These are phyloP conservation scores for Macrotyloma uniflorum DNA, from an alignment of 306 rosid genomes.

Conservation along the genomic window DNA sequence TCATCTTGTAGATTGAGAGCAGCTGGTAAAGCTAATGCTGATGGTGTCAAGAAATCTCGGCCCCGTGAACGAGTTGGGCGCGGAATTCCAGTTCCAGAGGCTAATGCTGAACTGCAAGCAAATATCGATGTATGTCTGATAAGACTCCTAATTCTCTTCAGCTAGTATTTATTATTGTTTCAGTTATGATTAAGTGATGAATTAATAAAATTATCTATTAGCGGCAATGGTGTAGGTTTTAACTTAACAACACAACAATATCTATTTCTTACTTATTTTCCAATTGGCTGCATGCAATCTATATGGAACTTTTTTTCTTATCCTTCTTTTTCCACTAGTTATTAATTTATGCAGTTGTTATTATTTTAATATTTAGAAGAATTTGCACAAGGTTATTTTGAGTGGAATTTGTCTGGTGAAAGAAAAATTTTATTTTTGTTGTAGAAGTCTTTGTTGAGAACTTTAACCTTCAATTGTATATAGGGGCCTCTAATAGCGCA, in stretches of 20 bases:
- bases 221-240: neutral
- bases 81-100: constrained; percentile 87
- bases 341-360: neutral
- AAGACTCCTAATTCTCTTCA: constrained; percentile 27
- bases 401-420: neutral
- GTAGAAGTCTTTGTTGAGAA: neutral
- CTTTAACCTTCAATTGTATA: neutral
- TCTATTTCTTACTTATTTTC: constrained; percentile 10
- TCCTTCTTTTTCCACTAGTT: neutral
- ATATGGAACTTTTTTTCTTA: neutral
- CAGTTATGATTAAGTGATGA: neutral
- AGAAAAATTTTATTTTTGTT: neutral
- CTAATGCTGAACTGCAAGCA: constrained; percentile 94
- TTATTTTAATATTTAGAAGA: neutral
- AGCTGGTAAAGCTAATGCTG: constrained; percentile 79
- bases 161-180: neutral
- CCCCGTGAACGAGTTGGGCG: constrained; percentile 78
- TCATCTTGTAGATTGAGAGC: constrained; percentile 80
- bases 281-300: neutral
- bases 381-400: neutral
- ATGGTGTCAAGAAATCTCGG: constrained; percentile 80
- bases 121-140: constrained; percentile 80
- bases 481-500: neutral
- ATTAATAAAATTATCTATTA: neutral
- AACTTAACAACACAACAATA: neutral